phyloP scores from a whole-genome alignment of 805 yeast genomes.

The Metschnikowia hibisci region DNA sequence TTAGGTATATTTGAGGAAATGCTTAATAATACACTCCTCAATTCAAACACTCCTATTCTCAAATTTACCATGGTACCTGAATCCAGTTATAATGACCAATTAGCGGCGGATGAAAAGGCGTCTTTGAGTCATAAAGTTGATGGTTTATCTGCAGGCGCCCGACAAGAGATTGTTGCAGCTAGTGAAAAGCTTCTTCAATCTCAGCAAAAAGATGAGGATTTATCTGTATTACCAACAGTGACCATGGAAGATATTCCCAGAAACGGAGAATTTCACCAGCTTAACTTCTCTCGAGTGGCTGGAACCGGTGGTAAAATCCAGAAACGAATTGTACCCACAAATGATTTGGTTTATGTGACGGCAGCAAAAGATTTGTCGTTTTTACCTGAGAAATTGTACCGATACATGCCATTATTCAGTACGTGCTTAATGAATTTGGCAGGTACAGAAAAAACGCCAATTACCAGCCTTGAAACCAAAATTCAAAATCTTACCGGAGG shows the following conservation, averaged over 20 bases:
- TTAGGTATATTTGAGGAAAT: slow-evolving; percentile 53
- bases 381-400: slow-evolving; percentile 59
- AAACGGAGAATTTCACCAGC: slow-evolving; percentile 38
- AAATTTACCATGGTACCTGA: slow-evolving; percentile 75
- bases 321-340: slow-evolving; percentile 62
- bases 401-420: slow-evolving; percentile 71
- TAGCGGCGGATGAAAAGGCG: slow-evolving; percentile 52
- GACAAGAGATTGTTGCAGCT: slow-evolving; percentile 51
- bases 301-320: slow-evolving; percentile 32
- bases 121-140: slow-evolving; percentile 46
- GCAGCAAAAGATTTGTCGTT: slow-evolving; percentile 58
- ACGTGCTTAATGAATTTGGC: slow-evolving; percentile 74
- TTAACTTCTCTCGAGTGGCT: slow-evolving; percentile 25
- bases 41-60: slow-evolving; percentile 49
- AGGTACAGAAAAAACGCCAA: slow-evolving; percentile 70
- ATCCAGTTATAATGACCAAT: slow-evolving; percentile 46
- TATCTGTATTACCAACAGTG: slow-evolving; percentile 77
- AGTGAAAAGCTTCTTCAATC: slow-evolving; percentile 57
- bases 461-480: slow-evolving; percentile 80
- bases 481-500: slow-evolving; percentile 87
- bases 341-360: slow-evolving; percentile 75
- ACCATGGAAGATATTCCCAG: slow-evolving; percentile 68
- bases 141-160: slow-evolving; percentile 52
- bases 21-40: slow-evolving; percentile 49
- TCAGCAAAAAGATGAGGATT: slow-evolving; percentile 68